These are phyloP conservation scores for Aspergillus baeticus DNA, from an alignment of 495 filamentous ascomycete species.

Conservation along the genomic window DNA sequence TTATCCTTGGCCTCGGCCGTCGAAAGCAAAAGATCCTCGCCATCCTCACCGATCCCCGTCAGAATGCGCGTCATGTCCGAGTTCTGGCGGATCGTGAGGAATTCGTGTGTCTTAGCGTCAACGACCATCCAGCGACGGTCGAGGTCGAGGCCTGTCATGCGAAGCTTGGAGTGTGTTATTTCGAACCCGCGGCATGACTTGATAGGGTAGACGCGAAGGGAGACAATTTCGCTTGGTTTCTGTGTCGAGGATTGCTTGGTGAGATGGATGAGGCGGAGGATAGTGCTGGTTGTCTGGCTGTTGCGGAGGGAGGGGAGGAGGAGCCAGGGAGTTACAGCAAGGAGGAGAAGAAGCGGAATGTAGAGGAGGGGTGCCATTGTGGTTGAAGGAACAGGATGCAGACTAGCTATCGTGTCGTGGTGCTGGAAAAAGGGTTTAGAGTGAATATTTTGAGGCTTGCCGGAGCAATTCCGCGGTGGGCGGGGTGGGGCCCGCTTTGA, in stretches of 20 bases:
- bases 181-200: slow-evolving; percentile 86
- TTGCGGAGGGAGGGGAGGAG: slow-evolving; percentile 4
- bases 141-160: slow-evolving; percentile 72
- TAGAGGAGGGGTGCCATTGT: slow-evolving; percentile 1
- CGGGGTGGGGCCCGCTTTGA: no score
- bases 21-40: slow-evolving; percentile 23
- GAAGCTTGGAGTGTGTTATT: slow-evolving; percentile 60
- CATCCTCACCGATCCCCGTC: slow-evolving; percentile 32
- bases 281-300: not conserved
- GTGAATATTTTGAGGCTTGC: no score
- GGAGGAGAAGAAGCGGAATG: not conserved
- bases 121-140: slow-evolving; percentile 63
- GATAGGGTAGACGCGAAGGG: slow-evolving; percentile 79
- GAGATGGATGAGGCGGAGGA: not conserved
- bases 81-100: slow-evolving; percentile 46
- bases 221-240: slow-evolving; percentile 31
- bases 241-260: not conserved
- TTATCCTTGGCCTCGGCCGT: not conserved
- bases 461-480: no score
- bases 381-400: no score
- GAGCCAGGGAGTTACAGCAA: not conserved
- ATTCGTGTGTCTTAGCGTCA: slow-evolving; percentile 34
- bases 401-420: no score
- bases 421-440: no score
- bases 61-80: slow-evolving; percentile 43